Percentiles rank a stretch among this genome's conserved stretches.
phyloP scores from a whole-genome alignment of 768 basidiomycete species.

The Termitomyces titanicus region DNA sequence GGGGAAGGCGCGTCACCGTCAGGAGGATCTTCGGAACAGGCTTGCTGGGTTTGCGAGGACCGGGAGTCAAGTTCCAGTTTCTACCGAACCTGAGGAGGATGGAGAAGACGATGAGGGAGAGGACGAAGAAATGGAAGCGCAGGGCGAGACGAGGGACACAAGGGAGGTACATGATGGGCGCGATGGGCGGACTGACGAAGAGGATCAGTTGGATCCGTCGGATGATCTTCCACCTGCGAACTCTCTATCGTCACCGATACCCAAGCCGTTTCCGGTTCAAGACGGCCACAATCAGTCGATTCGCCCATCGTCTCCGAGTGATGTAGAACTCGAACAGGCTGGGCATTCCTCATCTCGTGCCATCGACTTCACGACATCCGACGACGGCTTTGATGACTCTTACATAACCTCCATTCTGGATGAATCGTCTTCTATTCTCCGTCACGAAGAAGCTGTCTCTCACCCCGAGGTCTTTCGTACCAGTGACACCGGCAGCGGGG shows the following conservation, averaged over 20 bases:
- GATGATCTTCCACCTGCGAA: not conserved
- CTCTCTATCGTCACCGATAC: not conserved
- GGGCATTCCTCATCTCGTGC: slow-evolving; percentile 1
- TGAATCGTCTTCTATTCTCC: slow-evolving; percentile 12
- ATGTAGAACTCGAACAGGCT: slow-evolving; percentile 14
- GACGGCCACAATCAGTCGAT: too few relatives aligned
- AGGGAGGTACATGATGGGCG: not conserved
- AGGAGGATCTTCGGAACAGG: slow-evolving; percentile 39
- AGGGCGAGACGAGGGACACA: slow-evolving; percentile 4
- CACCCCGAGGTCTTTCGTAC: slow-evolving; percentile 41
- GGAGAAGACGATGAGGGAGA: slow-evolving; percentile 20
- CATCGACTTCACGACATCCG: slow-evolving; percentile 15
- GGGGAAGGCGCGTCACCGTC: not conserved
- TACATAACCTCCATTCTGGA: slow-evolving; percentile 14
- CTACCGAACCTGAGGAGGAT: slow-evolving; percentile 15
- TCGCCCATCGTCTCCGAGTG: slow-evolving; percentile 17
- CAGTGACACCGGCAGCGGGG: slow-evolving; percentile 12
- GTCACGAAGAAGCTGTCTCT: slow-evolving; percentile 17
- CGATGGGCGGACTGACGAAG: not conserved
- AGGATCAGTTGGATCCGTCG: not conserved
- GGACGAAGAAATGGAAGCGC: slow-evolving; percentile 20
- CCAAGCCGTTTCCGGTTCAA: not conserved
- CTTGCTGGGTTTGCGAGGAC: slow-evolving; percentile 52
- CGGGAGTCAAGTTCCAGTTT: slow-evolving; percentile 32
- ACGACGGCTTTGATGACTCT: slow-evolving; percentile 20